Base-by-base conservation (phyloP, 768 basidiomycete species). In the Saitozyma podzolica region DNA sequence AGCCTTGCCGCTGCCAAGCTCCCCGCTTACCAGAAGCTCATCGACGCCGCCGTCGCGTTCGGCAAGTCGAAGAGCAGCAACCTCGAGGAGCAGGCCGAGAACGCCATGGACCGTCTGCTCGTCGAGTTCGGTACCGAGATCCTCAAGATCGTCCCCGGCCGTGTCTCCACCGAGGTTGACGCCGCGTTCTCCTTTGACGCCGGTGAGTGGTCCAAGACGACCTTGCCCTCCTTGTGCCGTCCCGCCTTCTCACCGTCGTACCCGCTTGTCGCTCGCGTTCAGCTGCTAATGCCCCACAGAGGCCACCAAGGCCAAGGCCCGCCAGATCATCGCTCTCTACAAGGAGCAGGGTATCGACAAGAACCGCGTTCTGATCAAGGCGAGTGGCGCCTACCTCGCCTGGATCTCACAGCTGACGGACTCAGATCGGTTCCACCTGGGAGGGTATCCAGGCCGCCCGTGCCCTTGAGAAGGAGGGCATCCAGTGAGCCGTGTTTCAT, bases 381-480 rank as follows among this genome's bases (percentile, higher is more conserved):
- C 69, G 43, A 58, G 67, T 62, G 16, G 39, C 20, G 37, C 16
- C 20, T 47, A 45, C 40, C 49, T 16, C 4, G 8, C 39, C 40
- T 41, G 49, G 48, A 49, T 8, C 2, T 40, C 20, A 29, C 10
- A 14, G 50, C 56, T 57, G 17, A 63, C 6, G 6, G 40, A 0
- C 29, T 29, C 54, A 71, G 74, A 97, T 99, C 78, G 96, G 95
- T 40, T 95, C 96, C 47, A 94, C 94, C 53, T 99, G 92, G 91
- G 96, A 98, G 82, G 96, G 96, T 82, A 99, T 99, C 83, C 95
- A 99, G 81, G 96, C 96, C 63, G 96, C 96, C 43, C 88, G 92
- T 66, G 89, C 94, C 81, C 88, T 99, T 69, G 96, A 99, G 84
- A 81, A 85, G 64, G 89, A 96, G 62, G 85, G 85, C 66, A 98